Conservation (phyloP, 495 filamentous ascomycete species). For the Penicillium samsonianum region DNA sequence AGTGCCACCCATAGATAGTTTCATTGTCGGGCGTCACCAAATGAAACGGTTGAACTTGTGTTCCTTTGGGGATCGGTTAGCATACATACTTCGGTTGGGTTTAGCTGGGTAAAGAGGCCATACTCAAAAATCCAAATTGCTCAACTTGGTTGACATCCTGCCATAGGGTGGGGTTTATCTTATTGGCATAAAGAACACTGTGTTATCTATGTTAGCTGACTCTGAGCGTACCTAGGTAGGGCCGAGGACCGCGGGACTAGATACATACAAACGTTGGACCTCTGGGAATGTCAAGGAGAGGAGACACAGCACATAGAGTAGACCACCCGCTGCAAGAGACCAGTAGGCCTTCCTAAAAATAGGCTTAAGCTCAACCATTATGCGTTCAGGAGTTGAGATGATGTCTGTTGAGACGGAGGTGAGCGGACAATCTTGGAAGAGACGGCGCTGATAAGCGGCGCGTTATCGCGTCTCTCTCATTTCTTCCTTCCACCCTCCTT, state of each 20-base stretch:
- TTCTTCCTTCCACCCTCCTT: conserved; percentile 16
- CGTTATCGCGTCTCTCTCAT: conserved; percentile 28
- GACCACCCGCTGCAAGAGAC: conserved; percentile 51
- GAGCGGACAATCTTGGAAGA: conserved; percentile 9
- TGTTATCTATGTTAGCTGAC: conserved; percentile 14
- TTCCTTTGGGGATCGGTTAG: conserved; percentile 40
- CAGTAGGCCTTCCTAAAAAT: conserved; percentile 62
- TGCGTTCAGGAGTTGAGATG: not conserved
- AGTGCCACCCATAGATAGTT: conserved; percentile 61
- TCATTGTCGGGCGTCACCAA: conserved; percentile 59
- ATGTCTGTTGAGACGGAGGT: conserved; percentile 14
- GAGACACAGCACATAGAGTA: conserved; percentile 53
- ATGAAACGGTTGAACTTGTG: conserved; percentile 62
- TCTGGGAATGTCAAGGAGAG: conserved; percentile 48
- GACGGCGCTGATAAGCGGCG: conserved; percentile 18
- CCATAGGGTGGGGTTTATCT: conserved; percentile 67
- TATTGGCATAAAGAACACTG: conserved; percentile 78
- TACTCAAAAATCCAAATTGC: conserved; percentile 80
- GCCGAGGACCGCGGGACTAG: not conserved
- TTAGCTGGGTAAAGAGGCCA: conserved; percentile 34
- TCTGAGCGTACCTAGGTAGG: not conserved
- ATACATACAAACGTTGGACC: conserved; percentile 53
- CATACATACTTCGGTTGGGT: not conserved
- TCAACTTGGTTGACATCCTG: conserved; percentile 71
- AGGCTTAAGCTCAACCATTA: conserved; percentile 43